phyloP scores from a whole-genome alignment of 768 basidiomycete genomes.

The Dioszegia hungarica region DNA sequence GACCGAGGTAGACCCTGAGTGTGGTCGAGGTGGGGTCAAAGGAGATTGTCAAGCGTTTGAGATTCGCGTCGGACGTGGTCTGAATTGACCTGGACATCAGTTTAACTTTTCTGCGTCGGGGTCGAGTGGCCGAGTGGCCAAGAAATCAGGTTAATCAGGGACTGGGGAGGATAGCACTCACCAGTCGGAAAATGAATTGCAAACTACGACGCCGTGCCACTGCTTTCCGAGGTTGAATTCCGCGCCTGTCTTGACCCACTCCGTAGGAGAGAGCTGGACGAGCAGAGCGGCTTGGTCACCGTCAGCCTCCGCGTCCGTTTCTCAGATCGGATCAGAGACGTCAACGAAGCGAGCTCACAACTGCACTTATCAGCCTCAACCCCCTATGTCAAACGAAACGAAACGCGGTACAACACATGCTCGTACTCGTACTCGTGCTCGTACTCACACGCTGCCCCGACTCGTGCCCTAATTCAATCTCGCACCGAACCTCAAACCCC shows the following conservation, averaged over 20 bases:
- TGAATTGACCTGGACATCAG: neutral
- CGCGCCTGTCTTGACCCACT: constrained; percentile 35
- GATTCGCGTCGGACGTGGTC: neutral
- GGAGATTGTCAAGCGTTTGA: neutral
- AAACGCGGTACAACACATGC: too few relatives aligned
- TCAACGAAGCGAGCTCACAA: too few relatives aligned
- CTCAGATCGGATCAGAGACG: too few relatives aligned
- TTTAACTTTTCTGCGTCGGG: neutral
- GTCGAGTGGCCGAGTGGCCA: too few relatives aligned
- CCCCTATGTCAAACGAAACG: too few relatives aligned
- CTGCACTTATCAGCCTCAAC: too few relatives aligned
- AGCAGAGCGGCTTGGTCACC: constrained; percentile 37
- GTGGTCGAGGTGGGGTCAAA: neutral
- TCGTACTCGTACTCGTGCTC: too few relatives aligned
- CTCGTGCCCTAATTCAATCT: neutral
- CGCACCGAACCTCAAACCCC: constrained; percentile 5
- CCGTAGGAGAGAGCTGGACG: constrained; percentile 15
- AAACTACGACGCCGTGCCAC: constrained; percentile 25
- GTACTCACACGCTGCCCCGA: neutral
- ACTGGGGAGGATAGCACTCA: neutral
- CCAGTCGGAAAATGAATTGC: constrained; percentile 36
- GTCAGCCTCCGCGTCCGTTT: constrained; percentile 13
- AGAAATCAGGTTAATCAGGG: neutral
- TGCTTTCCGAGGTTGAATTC: constrained; percentile 27
- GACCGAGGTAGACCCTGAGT: neutral